Evolutionary conservation across 192 early-diverging fungal species (phyloP).

Genomic region (Backusella liffmaniae): DNA sequence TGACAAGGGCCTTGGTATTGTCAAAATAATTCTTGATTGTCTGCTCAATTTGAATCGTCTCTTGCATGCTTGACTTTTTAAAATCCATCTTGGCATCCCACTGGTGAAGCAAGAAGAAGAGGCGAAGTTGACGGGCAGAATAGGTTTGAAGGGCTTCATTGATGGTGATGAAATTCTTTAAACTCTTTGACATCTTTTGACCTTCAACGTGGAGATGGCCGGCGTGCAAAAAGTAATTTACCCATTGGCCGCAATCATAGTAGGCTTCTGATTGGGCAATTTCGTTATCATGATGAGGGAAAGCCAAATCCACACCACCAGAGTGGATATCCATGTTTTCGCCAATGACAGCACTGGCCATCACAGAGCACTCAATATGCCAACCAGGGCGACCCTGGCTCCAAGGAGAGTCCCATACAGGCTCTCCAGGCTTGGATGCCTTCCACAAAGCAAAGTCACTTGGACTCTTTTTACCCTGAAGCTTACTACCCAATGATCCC

Average conservation of each 20-base stretch:
- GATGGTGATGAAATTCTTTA: conserved; percentile 98
- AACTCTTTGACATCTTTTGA: conserved; percentile 96
- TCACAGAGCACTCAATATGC: conserved; percentile 99
- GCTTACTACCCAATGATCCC: conserved; percentile 72
- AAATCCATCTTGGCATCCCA: conserved; percentile 92
- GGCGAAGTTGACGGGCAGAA: conserved; percentile 82
- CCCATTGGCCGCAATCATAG: conserved; percentile 90
- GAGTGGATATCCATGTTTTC: conserved; percentile 91
- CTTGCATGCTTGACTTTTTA: conserved; percentile 69
- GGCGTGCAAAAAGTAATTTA: conserved; percentile 98
- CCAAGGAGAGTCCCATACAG: conserved; percentile 93
- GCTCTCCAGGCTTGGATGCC: conserved; percentile 89
- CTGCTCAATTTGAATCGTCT: conserved; percentile 74
- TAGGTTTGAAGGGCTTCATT: conserved; percentile 82
- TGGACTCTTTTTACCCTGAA: conserved; percentile 63
- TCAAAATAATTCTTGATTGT: conserved; percentile 90
- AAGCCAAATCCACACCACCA: conserved; percentile 93
- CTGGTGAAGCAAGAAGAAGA: conserved; percentile 84
- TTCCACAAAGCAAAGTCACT: conserved; percentile 99
- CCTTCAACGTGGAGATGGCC: conserved; percentile 96
- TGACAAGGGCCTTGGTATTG: conserved; percentile 74
- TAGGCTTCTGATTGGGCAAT: conserved; percentile 94
- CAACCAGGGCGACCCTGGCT: conserved; percentile 93
- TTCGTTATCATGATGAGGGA: conserved; percentile 99
- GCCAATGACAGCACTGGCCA: conserved; percentile 92